Base-by-base conservation (phyloP, 495 filamentous ascomycete species). In the Penicillium atrosanguineum region DNA sequence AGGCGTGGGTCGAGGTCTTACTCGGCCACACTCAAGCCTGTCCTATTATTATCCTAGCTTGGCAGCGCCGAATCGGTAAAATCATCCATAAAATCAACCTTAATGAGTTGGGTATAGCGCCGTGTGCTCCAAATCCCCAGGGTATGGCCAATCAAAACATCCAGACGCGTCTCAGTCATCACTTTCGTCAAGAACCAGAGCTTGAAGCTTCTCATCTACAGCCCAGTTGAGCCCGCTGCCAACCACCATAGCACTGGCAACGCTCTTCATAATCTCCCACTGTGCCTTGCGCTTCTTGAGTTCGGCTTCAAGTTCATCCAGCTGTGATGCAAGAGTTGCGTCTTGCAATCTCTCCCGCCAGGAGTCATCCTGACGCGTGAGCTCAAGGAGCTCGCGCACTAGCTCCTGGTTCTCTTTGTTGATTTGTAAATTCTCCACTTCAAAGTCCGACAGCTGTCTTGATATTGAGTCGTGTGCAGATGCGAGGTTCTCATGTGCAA, bases 221-320 rank as follows among this genome's bases (percentile, higher is more conserved):
- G 81, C 83, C 91, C 91, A 96, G 57, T 95, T 82, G 31, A 94
- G 71, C 40, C 91, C 91, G 66, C 91, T 96, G 7, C 87, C 89
- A 20, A 86, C 89, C 29, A 96, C 80, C 36, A 89, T 77, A 4
- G 83, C 88, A 49, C 85, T 87, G 12, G 86, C 78, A 23, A 89
- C 79, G 37, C 79, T 86, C 69, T 92, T 91, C 72, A 93, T 82
- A 36, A 83, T 80, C 46, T 83, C 83, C 86, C 87, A 89, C 59
- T 75, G 72, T 41, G 83, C 80, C 55, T 79, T 80, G 53, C 80
- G 82, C 15, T 69, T 69, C 56, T 75, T 79, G 37, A 85, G 64
- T 23, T 86, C 76, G 15, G 59, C 65, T 50, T 89, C 83, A 11
- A 85, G 64, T n/a, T 59, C 67, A 18, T 78, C 69, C 12, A 91